Conservation (phyloP, 495 filamentous ascomycete genomes). For the Penicillium manginii region DNA sequence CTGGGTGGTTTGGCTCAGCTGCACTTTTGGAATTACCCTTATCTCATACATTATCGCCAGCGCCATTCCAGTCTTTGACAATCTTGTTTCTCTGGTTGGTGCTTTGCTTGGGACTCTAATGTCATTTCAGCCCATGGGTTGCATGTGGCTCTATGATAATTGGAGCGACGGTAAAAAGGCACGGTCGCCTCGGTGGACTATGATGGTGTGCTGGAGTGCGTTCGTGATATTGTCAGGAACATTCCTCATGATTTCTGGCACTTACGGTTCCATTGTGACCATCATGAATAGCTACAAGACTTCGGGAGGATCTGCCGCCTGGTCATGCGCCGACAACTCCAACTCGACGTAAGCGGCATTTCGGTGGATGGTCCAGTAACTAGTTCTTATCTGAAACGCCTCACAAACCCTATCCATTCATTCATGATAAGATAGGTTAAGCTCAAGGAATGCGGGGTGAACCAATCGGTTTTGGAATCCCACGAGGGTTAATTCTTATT, state of each 20-base stretch:
- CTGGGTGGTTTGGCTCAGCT: constrained; percentile 61
- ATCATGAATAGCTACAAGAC: constrained; percentile 53
- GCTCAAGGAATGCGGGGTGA: constrained; percentile 1
- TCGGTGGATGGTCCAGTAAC: background rate
- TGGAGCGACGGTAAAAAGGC: constrained; percentile 47
- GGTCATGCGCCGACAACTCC: constrained; percentile 44
- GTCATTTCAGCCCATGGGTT: constrained; percentile 49
- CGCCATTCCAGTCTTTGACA: constrained; percentile 70
- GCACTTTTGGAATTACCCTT: constrained; percentile 58
- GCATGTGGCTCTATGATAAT: constrained; percentile 53
- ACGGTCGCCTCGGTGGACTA: constrained; percentile 26
- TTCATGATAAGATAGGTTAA: background rate
- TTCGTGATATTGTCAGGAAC: constrained; percentile 43
- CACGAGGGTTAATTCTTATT: background rate
- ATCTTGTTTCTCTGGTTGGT: constrained; percentile 62
- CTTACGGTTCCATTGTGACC: constrained; percentile 59
- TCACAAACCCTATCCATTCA: background rate
- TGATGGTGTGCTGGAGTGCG: constrained; percentile 33
- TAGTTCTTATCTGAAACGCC: background rate
- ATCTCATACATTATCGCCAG: constrained; percentile 71
- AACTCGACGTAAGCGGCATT: constrained; percentile 22
- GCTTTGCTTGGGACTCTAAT: constrained; percentile 57
- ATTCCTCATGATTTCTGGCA: constrained; percentile 57
- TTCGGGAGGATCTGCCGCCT: constrained; percentile 31
- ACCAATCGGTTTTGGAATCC: background rate